phyloP scores from a whole-genome alignment of 139 green algal genomes.

The Chlamydomonas eustigma region DNA sequence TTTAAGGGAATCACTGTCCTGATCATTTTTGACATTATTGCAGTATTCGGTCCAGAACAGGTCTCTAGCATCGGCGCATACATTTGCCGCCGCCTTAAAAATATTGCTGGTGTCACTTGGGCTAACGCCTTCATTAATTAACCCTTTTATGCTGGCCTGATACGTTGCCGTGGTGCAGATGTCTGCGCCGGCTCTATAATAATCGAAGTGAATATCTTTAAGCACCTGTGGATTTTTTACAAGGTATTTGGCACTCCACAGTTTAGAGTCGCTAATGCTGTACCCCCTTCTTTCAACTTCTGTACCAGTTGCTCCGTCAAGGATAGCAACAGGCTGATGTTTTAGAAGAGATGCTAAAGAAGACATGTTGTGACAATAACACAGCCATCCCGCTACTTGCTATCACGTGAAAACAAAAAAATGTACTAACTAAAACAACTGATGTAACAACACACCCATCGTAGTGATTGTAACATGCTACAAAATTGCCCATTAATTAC shows the following conservation, averaged over 20 bases:
- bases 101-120: background rate
- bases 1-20: background rate
- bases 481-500: no score
- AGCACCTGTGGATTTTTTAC: constrained; percentile 24
- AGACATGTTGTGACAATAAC: no score
- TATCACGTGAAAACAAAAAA: no score
- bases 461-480: no score
- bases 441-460: no score
- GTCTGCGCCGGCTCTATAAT: constrained; percentile 16
- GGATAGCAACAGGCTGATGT: background rate
- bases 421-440: no score
- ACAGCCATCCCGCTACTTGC: no score
- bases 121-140: constrained; percentile 19
- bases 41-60: constrained; percentile 16
- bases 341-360: constrained; percentile 1
- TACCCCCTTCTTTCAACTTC: constrained; percentile 33
- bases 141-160: constrained; percentile 31
- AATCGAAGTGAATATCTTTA: constrained; percentile 3
- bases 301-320: constrained; percentile 28
- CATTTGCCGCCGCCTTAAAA: constrained; percentile 21
- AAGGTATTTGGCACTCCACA: constrained; percentile 34
- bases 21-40: background rate
- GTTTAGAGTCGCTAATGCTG: constrained; percentile 11
- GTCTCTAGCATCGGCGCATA: constrained; percentile 13
- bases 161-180: constrained; percentile 38